phyloP scores from a whole-genome alignment of 140 eudicot genomes.

The Anethum foeniculum region DNA sequence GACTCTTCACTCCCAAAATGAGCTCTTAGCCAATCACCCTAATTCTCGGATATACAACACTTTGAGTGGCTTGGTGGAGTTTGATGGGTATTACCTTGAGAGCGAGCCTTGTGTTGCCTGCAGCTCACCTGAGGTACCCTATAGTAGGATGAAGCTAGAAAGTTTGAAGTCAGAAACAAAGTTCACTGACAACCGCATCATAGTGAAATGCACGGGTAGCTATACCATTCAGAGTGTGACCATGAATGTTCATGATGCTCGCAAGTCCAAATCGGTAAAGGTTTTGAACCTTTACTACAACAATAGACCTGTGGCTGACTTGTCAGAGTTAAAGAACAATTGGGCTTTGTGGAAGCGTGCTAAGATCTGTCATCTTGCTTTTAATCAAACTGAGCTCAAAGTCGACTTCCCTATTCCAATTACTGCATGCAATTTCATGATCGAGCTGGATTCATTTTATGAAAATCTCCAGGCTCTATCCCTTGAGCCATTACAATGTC shows the following conservation, averaged over 20 bases:
- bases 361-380: conserved; percentile 88
- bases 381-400: conserved; percentile 90
- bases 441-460: conserved; percentile 93
- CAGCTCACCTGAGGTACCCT: conserved; percentile 98
- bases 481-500: conserved; percentile 97
- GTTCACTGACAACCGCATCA: conserved; percentile 95
- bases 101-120: conserved; percentile 99
- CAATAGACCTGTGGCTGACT: conserved; percentile 97
- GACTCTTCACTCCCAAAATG: conserved; percentile 89
- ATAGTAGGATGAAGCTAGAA: conserved; percentile 92
- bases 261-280: conserved; percentile 93
- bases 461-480: conserved; percentile 98
- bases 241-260: conserved; percentile 99
- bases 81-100: conserved; percentile 97
- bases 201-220: conserved; percentile 99
- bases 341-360: conserved; percentile 99
- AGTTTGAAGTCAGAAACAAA: conserved; percentile 91
- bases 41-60: conserved; percentile 98
- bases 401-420: conserved; percentile 96
- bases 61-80: conserved; percentile 92
- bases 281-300: conserved; percentile 92
- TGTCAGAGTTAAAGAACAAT: conserved; percentile 90
- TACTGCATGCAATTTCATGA: conserved; percentile 98
- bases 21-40: conserved; percentile 99
- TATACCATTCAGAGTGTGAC: conserved; percentile 94